Evolutionary conservation across 2,329 filamentous ascomycete species (phyloP).

Genomic region (Byssoonygena ceratinophila): DNA sequence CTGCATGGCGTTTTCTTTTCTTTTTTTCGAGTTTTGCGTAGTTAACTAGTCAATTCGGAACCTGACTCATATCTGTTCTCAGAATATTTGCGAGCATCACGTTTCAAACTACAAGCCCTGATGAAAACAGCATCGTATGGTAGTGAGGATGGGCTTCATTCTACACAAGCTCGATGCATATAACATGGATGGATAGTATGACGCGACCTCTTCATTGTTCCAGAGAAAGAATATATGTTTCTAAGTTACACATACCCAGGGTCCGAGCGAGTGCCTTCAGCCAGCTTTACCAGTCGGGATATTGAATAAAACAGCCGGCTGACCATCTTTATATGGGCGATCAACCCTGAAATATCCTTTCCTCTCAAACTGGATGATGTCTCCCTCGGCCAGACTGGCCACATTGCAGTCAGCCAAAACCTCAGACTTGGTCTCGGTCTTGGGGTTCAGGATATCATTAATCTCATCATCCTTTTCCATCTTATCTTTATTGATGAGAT

Average conservation of each 20-base stretch:
- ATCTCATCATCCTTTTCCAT: slow-evolving; percentile 77
- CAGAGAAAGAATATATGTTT: neutral
- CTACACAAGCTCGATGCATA: too few relatives aligned
- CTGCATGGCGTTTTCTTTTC: neutral
- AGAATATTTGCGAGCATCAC: neutral
- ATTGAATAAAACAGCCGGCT: slow-evolving; percentile 55
- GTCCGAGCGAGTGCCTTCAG: slow-evolving; percentile 2
- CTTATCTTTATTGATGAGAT: slow-evolving; percentile 90
- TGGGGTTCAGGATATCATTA: slow-evolving; percentile 69
- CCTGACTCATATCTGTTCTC: too few relatives aligned
- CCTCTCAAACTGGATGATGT: slow-evolving; percentile 90
- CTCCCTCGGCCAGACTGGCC: slow-evolving; percentile 64
- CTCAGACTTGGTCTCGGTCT: slow-evolving; percentile 63
- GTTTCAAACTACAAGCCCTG: too few relatives aligned
- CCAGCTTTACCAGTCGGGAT: slow-evolving; percentile 54
- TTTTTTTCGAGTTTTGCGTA: too few relatives aligned
- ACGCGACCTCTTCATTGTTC: too few relatives aligned
- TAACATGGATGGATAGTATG: too few relatives aligned
- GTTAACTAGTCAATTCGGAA: too few relatives aligned
- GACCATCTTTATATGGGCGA: slow-evolving; percentile 47
- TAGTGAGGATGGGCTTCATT: too few relatives aligned
- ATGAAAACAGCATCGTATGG: too few relatives aligned
- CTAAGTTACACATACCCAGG: neutral
- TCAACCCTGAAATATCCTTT: slow-evolving; percentile 89
- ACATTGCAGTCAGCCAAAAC: slow-evolving; percentile 76